A percentile compares a stretch with the other conserved stretches of the same genome.
These are phyloP conservation scores for Aspergillus pseudoterreus DNA, from an alignment of 2,329 filamentous ascomycete species.

Conservation along the genomic window DNA sequence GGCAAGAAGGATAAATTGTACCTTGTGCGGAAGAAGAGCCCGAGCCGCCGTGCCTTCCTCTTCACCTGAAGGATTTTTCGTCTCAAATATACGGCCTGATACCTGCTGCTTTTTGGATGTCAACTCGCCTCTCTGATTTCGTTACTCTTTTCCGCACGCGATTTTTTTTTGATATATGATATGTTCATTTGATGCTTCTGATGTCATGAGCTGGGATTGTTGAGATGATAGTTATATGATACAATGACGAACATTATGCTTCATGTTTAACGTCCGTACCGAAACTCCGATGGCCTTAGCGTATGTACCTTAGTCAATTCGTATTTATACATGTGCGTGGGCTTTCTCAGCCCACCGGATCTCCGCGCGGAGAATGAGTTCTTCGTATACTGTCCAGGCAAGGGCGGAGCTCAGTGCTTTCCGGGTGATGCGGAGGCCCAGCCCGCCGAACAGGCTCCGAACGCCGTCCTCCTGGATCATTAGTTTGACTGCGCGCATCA, in stretches of 20 bases:
- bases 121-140: conserved; percentile 5
- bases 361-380: conserved; percentile 74
- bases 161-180: conserved; percentile 5
- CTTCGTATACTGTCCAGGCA: conserved; percentile 96
- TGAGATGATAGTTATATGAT: conserved; percentile 16
- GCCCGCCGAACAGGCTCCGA: conserved; percentile 76
- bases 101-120: conserved; percentile 4
- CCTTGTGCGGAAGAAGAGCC: conserved; percentile 45
- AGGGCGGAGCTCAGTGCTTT: conserved; percentile 93
- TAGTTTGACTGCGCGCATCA: conserved; percentile 68
- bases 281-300: background rate
- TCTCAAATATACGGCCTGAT: conserved; percentile 1
- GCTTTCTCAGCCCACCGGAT: conserved; percentile 32
- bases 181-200: conserved; percentile 1
- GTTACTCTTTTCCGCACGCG: background rate
- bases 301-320: background rate
- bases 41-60: conserved; percentile 29
- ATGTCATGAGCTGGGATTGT: conserved; percentile 20
- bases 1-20: conserved; percentile 43
- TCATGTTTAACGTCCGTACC: background rate
- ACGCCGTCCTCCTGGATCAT: conserved; percentile 82
- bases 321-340: conserved; percentile 15
- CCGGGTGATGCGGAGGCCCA: conserved; percentile 80
- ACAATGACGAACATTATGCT: conserved; percentile 5
- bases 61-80: conserved; percentile 25